Base-by-base conservation (phyloP, 805 yeast species). In the Hanseniaspora occidentalis region DNA sequence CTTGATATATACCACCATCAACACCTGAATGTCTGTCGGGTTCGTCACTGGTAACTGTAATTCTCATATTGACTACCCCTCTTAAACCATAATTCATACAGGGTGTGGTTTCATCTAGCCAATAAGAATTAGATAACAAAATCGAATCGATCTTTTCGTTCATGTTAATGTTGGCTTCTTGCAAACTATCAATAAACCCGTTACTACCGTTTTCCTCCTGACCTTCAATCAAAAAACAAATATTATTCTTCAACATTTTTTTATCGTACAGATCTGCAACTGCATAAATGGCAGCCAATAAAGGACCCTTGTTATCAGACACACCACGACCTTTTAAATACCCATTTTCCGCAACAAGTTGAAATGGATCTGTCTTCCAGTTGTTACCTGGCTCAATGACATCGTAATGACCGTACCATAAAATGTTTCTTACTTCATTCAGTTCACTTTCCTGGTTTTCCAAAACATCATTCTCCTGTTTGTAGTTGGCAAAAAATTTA, bases 391-490 rank as follows among this genome's bases (percentile, higher is more conserved):
- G 83, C 11, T 37, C 38, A 31, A 89, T 85, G 21, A 89, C 96
- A 60, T 89, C 98, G 55, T 92, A 89, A 65, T 89, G 98, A 1
- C 95, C 97, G 58, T 89, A 89, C 81, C 94, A 89, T 37, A 89
- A 57, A 4, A 85, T 67, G 42, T 83, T 65, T 36, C 75, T 60
- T 22, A 51, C 51, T 16, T 42, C 33, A 2, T 25, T 22, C n/a
- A n/a, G n/a, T 16, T 22, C 37, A 4, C 40, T 36, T 8, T 42
- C 38, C 2, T n/a, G 10, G 11, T 17, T 35, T 7, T 22, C 8
- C 4, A 35, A 6, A 23, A n/a, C 20, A 25, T 9, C 8, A 13
- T 25, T 25, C 8, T 25, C 29, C 5, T 25, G 14, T 14, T 41
- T 35, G 16, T 45, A 24, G 33, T 70, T 73, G 4, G 75, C 75